phyloP scores from a whole-genome alignment of 192 early-diverging fungal species.

The Coemansia sp. region DNA sequence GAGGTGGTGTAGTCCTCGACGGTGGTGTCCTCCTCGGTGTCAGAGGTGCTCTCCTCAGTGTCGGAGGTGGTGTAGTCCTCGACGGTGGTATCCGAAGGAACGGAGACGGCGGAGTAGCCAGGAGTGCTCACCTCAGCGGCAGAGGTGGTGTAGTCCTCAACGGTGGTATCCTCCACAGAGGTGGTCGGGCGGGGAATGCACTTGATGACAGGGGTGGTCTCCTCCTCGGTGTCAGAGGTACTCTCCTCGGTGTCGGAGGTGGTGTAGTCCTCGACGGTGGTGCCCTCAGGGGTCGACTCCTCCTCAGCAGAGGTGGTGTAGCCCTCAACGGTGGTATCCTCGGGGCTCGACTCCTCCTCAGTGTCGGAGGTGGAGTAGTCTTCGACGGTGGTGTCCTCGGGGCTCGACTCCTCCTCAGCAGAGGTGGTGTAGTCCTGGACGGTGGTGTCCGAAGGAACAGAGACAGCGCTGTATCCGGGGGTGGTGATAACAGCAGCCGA shows the following conservation, averaged over 20 bases:
- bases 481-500: conserved; percentile 19
- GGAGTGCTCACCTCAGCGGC: not conserved
- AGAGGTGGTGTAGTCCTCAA: too few species aligned
- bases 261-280: too few species aligned
- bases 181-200: not conserved
- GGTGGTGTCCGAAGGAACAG: conserved; percentile 6
- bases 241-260: not conserved
- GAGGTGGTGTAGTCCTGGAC: conserved; percentile 11
- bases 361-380: conserved; percentile 6
- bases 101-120: not conserved
- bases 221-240: not conserved
- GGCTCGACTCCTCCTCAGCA: not conserved
- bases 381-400: conserved; percentile 16
- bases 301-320: too few species aligned
- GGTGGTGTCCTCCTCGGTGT: too few species aligned
- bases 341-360: conserved; percentile 18
- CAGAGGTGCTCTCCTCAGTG: too few species aligned
- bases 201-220: conserved; percentile 9
- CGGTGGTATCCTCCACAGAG: not conserved
- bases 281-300: too few species aligned
- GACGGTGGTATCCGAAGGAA: not conserved
- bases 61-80: conserved; percentile 9
- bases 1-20: too few species aligned
- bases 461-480: not conserved
- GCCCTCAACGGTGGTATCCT: too few species aligned